Base-by-base conservation (phyloP, 2,329 filamentous ascomycete species). In the Alternaria infectoria region DNA sequence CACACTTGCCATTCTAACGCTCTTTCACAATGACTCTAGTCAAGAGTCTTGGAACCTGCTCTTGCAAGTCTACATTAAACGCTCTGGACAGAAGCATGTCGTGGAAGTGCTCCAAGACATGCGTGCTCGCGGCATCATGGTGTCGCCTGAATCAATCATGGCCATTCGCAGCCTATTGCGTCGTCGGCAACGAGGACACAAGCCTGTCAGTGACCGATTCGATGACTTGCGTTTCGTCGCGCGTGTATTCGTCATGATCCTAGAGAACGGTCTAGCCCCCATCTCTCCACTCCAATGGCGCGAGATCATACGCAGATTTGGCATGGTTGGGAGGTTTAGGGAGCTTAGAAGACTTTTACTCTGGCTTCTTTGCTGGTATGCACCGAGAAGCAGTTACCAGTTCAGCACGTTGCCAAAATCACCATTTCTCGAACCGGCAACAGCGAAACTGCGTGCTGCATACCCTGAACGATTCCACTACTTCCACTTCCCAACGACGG, bases 301-400 rank as follows among this genome's bases (percentile, higher is more conserved):
- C 50, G 87, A 90, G 71, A 80, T 89, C 10, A 71, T 91, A 45
- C 86, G 86, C 49, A 84, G 88, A 26, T 83, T 87, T 49, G 89
- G 88, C 5, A 89, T 88, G 86, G 74, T 80, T 9, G 80, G 84
- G 8, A 81, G 83, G 15, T 83, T 87, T 70, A 72, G 83, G 13
- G 84, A 86, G 30, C 77, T 90, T 7, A 81, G 82, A 61, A 81
- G 82, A 21, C 79, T 89, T 25, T 80, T 84, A 12, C 68, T 85
- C 46, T 86, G 83, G 86, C 81, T 91, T 4, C 80, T 82, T 6
- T 72, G 67, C 51, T 80, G 76, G 75, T 81, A 81, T 28, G 74
- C 75, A 8, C 75, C 74, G 3, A 69, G 70, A n/a, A 59, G 66
- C 26, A 61, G 52, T 19, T 15, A 51, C 3, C 64, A 68, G 19